Evolutionary conservation across 345 rosid species (phyloP).

Genomic region (Sapria himalayana): DNA sequence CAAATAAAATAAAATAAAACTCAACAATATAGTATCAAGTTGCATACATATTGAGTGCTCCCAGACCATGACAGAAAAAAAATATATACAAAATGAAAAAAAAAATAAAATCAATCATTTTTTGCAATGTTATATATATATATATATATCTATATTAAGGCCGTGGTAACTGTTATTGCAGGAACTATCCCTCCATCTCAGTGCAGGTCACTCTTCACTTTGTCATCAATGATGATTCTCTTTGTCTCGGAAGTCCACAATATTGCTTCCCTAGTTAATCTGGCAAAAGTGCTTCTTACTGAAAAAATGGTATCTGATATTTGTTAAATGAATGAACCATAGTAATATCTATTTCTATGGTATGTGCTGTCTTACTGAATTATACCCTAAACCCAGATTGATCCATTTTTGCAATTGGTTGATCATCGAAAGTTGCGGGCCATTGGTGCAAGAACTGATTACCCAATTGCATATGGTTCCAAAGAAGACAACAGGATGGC

Average conservation of each 20-base stretch:
- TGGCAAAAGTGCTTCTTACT: slow-evolving; percentile 30
- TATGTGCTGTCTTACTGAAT: no score
- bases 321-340: no score
- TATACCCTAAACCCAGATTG: slow-evolving; percentile 33
- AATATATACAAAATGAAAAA: no score
- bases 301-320: slow-evolving; percentile 28
- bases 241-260: slow-evolving; percentile 60
- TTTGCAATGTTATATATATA: no score
- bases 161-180: slow-evolving; percentile 21
- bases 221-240: slow-evolving; percentile 76
- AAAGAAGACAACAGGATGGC: slow-evolving; percentile 55
- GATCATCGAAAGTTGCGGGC: slow-evolving; percentile 62
- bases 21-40: no score
- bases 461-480: slow-evolving; percentile 30
- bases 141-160: no score
- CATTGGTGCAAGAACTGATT: slow-evolving; percentile 16
- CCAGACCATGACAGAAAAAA: no score
- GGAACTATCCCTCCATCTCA: slow-evolving; percentile 65
- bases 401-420: slow-evolving; percentile 60
- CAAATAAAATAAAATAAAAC: no score
- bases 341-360: no score
- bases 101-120: no score
- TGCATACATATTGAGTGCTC: no score
- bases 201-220: slow-evolving; percentile 60
- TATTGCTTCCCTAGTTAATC: slow-evolving; percentile 33